Percentiles rank a stretch among this genome's conserved stretches.
Evolutionary conservation across 2,329 filamentous ascomycete species (phyloP).

Genomic region (Cercospora sesami): DNA sequence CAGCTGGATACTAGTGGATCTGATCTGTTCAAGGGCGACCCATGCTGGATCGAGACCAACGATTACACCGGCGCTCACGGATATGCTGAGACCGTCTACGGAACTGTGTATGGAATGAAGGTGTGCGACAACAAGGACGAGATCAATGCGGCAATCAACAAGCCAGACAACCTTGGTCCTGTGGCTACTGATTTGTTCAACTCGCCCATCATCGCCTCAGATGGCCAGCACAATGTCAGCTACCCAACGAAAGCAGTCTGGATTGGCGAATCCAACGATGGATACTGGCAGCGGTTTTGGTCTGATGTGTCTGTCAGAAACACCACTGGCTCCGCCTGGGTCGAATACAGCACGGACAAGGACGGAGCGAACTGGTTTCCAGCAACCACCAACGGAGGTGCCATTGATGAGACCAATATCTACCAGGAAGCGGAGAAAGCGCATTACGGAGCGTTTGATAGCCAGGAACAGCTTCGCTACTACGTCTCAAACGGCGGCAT

Average conservation of each 20-base stretch:
- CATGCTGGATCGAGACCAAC: conserved; percentile 22
- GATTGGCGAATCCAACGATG: background rate
- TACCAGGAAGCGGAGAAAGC: conserved; percentile 7
- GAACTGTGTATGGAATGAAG: conserved; percentile 16
- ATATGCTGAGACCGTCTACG: conserved; percentile 17
- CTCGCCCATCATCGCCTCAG: conserved; percentile 14
- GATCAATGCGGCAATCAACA: conserved; percentile 10
- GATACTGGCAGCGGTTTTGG: conserved; percentile 21
- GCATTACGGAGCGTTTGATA: conserved; percentile 11
- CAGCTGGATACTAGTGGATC: conserved; percentile 9
- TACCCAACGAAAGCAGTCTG: conserved; percentile 18
- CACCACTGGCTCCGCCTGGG: conserved; percentile 9
- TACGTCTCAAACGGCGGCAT: conserved; percentile 15
- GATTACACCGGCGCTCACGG: conserved; percentile 17
- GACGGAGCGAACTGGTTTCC: conserved; percentile 15
- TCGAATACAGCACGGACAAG: conserved; percentile 16
- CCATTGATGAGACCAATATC: conserved; percentile 16
- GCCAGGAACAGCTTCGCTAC: conserved; percentile 14
- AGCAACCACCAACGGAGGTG: background rate
- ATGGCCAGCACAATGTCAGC: conserved; percentile 19
- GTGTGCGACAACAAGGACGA: conserved; percentile 18
- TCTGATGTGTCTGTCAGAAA: conserved; percentile 15
- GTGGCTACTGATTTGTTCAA: conserved; percentile 18
- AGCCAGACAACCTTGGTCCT: conserved; percentile 14
- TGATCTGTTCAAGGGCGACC: conserved; percentile 15